Conservation (phyloP, 805 yeast species). For the Starmerella scarabaei region DNA sequence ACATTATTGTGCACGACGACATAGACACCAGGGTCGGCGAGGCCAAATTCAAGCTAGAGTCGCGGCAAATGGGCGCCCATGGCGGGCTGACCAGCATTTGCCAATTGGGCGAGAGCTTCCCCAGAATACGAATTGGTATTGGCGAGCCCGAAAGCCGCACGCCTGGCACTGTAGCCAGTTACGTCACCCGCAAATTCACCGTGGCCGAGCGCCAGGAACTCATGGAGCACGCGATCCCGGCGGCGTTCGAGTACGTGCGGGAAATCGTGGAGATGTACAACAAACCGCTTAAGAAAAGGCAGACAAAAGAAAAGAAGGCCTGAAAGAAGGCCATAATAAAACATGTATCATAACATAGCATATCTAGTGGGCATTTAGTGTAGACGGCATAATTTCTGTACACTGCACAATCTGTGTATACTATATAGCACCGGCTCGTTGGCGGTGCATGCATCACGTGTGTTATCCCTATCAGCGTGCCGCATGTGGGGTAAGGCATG, state of each 20-base stretch:
- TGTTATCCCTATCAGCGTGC: too few relatives aligned
- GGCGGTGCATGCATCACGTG: too few relatives aligned
- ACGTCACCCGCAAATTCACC: constrained; percentile 47
- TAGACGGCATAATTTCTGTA: too few relatives aligned
- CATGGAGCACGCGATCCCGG: constrained; percentile 26
- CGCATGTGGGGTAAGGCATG: too few relatives aligned
- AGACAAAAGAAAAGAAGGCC: constrained; percentile 1
- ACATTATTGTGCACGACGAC: constrained; percentile 60
- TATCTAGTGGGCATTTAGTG: too few relatives aligned
- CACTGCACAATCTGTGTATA: too few relatives aligned
- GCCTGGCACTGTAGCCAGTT: constrained; percentile 36
- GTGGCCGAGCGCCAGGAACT: constrained; percentile 34
- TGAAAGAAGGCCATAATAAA: neutral
- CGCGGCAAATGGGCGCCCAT: constrained; percentile 64
- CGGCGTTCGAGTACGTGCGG: constrained; percentile 9
- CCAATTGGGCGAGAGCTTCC: constrained; percentile 32
- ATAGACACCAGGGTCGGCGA: constrained; percentile 53
- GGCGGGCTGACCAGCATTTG: constrained; percentile 66
- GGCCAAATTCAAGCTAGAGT: constrained; percentile 46
- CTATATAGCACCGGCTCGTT: too few relatives aligned
- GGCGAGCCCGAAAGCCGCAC: constrained; percentile 46
- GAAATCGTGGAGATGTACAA: constrained; percentile 5
- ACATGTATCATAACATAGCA: too few relatives aligned
- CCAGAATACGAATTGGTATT: constrained; percentile 65
- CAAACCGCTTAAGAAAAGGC: constrained; percentile 3